Conservation (phyloP, 106 monocot genomes). For the Dioscorea alata region DNA sequence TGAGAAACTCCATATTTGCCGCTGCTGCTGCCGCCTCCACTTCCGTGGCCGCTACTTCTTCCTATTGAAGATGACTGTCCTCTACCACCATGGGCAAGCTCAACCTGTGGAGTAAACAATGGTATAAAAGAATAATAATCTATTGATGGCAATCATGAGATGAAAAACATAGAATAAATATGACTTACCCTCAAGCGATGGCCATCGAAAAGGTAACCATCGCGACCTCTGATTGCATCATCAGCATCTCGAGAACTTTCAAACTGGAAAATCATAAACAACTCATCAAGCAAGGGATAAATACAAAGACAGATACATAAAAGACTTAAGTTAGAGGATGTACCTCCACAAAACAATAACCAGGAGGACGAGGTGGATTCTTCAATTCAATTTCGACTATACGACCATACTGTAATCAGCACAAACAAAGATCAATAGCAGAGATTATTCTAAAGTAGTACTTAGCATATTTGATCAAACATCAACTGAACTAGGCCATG, state of each 20-base stretch:
- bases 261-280: constrained; percentile 33
- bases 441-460: too few relatives aligned
- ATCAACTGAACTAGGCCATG: too few relatives aligned
- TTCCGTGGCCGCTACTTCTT: constrained; percentile 31
- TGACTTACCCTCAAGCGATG: constrained; percentile 47
- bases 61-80: constrained; percentile 48
- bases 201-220: constrained; percentile 77
- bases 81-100: constrained; percentile 74
- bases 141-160: background rate
- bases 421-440: too few relatives aligned
- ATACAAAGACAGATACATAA: background rate
- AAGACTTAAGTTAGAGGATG: background rate
- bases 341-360: constrained; percentile 93
- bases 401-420: constrained; percentile 68
- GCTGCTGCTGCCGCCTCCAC: constrained; percentile 27
- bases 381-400: constrained; percentile 87
- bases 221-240: constrained; percentile 65
- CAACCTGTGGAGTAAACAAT: constrained; percentile 37
- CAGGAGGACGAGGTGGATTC: constrained; percentile 86
- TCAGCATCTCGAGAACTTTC: constrained; percentile 82
- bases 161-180: background rate
- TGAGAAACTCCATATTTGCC: constrained; percentile 44
- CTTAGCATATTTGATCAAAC: too few relatives aligned
- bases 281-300: background rate
- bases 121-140: too few relatives aligned